Evolutionary conservation across 352 stramenopile species (phyloP).

Genomic region (Bremia lactucae): DNA sequence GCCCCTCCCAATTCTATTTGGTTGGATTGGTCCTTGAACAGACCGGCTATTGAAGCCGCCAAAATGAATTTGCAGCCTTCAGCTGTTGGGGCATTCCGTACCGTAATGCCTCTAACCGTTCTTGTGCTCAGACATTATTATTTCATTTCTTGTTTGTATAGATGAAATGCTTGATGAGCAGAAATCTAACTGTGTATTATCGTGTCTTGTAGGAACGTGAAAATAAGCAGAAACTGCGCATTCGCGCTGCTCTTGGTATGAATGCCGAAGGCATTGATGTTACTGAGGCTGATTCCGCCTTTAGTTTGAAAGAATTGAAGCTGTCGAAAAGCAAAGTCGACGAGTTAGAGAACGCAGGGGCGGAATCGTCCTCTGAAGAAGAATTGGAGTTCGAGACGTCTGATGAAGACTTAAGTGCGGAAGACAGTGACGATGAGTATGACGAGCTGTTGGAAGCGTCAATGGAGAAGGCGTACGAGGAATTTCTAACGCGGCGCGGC

Average conservation of each 20-base stretch:
- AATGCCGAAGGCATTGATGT: slow-evolving; percentile 75
- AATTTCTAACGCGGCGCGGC: slow-evolving; percentile 65
- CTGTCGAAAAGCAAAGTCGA: slow-evolving; percentile 73
- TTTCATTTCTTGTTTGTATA: slow-evolving; percentile 10
- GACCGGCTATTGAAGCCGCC: slow-evolving; percentile 87
- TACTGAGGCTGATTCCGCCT: slow-evolving; percentile 67
- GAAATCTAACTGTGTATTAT: slow-evolving; percentile 4
- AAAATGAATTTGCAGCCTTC: slow-evolving; percentile 81
- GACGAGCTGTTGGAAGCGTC: slow-evolving; percentile 65
- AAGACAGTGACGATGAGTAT: slow-evolving; percentile 71
- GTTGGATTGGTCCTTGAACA: slow-evolving; percentile 86
- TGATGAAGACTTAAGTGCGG: slow-evolving; percentile 22
- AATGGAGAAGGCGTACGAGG: slow-evolving; percentile 82
- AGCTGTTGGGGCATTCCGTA: slow-evolving; percentile 75
- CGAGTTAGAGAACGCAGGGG: slow-evolving; percentile 56
- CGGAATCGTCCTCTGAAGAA: slow-evolving; percentile 27
- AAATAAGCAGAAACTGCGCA: slow-evolving; percentile 74
- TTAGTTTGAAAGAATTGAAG: slow-evolving; percentile 71
- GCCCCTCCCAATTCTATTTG: slow-evolving; percentile 71
- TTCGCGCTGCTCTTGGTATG: slow-evolving; percentile 75
- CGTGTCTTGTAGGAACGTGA: slow-evolving; percentile 57
- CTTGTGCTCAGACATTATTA: slow-evolving; percentile 81
- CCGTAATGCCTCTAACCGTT: slow-evolving; percentile 78
- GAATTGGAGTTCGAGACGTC: slow-evolving; percentile 27
- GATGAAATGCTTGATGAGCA: background rate